Conservation (phyloP, 176 grass and related monocot genomes). For the Eleusine coracana region DNA sequence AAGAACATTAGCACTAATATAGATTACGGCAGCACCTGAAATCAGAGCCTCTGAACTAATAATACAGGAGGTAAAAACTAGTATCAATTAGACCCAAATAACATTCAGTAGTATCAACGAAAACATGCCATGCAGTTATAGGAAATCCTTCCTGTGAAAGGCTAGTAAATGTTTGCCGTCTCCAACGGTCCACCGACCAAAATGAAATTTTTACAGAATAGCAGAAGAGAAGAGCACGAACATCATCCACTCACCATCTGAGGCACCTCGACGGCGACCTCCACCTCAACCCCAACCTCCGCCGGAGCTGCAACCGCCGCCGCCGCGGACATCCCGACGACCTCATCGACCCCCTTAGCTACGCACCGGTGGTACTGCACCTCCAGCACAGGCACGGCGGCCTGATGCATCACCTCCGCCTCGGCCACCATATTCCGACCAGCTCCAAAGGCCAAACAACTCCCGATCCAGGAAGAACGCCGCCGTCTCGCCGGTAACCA, state of each 20-base stretch:
- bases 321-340: conserved; percentile 49
- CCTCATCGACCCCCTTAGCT: conserved; percentile 41
- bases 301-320: conserved; percentile 20
- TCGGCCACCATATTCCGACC: conserved; percentile 78
- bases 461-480: conserved; percentile 12
- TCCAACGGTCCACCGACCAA: not conserved
- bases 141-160: not conserved
- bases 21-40: not conserved
- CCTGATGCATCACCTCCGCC: conserved; percentile 74
- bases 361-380: conserved; percentile 55
- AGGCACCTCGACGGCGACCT: conserved; percentile 48
- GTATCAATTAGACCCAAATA: not conserved
- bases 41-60: not conserved
- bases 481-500: conserved; percentile 14
- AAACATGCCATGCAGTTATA: not conserved
- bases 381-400: conserved; percentile 51
- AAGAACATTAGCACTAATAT: not conserved
- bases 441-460: not conserved
- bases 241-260: conserved; percentile 57
- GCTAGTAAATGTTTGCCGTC: not conserved
- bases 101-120: not conserved
- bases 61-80: not conserved
- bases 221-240: not conserved
- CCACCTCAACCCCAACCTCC: conserved; percentile 43
- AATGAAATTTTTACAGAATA: not conserved